Evolutionary conservation across 345 rosid genomes (phyloP).

Genomic region (Heritiera fomes): DNA sequence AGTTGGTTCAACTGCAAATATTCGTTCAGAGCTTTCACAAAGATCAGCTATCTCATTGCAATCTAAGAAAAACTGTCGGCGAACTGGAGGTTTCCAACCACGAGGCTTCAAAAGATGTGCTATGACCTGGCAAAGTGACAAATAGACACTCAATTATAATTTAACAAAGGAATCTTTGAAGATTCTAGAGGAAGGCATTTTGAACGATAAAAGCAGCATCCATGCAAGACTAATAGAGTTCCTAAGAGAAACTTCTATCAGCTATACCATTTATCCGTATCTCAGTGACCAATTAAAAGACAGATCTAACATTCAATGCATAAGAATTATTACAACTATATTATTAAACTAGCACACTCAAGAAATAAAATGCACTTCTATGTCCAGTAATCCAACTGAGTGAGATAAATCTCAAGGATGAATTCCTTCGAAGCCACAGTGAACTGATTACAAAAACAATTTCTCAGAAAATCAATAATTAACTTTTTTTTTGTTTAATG

Average conservation of each 20-base stretch:
- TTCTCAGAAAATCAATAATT: not conserved
- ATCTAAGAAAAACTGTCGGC: conserved; percentile 90
- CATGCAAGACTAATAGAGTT: conserved; percentile 3
- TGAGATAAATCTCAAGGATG: not conserved
- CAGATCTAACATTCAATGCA: not conserved
- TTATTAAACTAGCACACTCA: not conserved
- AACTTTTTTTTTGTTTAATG: not conserved
- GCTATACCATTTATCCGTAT: not conserved
- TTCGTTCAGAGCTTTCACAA: conserved; percentile 83
- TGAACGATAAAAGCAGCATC: not conserved
- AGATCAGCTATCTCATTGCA: conserved; percentile 97
- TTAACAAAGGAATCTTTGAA: conserved; percentile 10
- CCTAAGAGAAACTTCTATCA: not conserved
- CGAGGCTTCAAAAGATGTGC: conserved; percentile 93
- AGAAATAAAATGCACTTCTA: not conserved
- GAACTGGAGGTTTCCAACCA: conserved; percentile 97
- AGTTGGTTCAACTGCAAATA: conserved; percentile 83
- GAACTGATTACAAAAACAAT: not conserved
- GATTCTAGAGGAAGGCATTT: not conserved
- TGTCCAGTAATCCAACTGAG: not conserved
- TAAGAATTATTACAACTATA: not conserved
- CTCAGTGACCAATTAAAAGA: not conserved
- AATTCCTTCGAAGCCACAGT: not conserved
- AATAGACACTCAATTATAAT: conserved; percentile 18
- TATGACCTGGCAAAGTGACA: conserved; percentile 52